A percentile compares a stretch with the other conserved stretches of the same genome.
Evolutionary conservation across 768 basidiomycete genomes (phyloP).

Genomic region (Pulveroboletus sp.): DNA sequence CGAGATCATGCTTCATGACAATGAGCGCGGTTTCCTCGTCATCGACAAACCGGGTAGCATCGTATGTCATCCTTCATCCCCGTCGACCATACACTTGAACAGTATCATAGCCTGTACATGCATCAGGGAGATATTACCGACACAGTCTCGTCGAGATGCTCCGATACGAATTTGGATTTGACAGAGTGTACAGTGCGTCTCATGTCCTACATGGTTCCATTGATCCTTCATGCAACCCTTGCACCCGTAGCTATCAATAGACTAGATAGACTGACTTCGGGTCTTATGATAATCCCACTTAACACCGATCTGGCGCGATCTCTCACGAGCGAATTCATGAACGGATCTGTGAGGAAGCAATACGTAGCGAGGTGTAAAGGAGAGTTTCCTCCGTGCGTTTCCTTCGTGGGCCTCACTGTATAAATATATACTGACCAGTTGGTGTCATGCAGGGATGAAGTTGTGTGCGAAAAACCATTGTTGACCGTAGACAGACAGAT

Average conservation of each 20-base stretch:
- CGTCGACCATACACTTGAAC: neutral
- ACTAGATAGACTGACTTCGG: conserved; percentile 90
- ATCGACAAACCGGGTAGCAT: conserved; percentile 97
- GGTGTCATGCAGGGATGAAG: conserved; percentile 53
- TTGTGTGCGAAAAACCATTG: conserved; percentile 81
- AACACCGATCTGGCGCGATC: conserved; percentile 60
- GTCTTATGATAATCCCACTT: conserved; percentile 89
- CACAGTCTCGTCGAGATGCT: conserved; percentile 88
- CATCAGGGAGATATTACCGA: conserved; percentile 83
- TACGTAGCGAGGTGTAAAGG: conserved; percentile 89
- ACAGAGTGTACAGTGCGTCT: conserved; percentile 76
- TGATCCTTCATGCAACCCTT: neutral
- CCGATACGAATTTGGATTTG: conserved; percentile 74
- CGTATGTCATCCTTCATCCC: conserved; percentile 48
- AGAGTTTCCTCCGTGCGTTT: conserved; percentile 77
- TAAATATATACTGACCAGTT: neutral
- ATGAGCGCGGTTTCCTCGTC: conserved; percentile 77
- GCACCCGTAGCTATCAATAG: conserved; percentile 78
- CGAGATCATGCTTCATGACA: conserved; percentile 72
- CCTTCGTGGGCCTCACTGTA: neutral
- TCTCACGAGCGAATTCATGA: conserved; percentile 77
- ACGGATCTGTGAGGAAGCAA: conserved; percentile 81
- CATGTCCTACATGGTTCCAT: neutral
- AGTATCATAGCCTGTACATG: conserved; percentile 72
- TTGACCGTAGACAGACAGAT: conserved; percentile 93